Evolutionary conservation across 1,139 yeast genomes (phyloP), one percentile per base, ranked within the genome.

Genomic region (Pichia sp.): DNA sequence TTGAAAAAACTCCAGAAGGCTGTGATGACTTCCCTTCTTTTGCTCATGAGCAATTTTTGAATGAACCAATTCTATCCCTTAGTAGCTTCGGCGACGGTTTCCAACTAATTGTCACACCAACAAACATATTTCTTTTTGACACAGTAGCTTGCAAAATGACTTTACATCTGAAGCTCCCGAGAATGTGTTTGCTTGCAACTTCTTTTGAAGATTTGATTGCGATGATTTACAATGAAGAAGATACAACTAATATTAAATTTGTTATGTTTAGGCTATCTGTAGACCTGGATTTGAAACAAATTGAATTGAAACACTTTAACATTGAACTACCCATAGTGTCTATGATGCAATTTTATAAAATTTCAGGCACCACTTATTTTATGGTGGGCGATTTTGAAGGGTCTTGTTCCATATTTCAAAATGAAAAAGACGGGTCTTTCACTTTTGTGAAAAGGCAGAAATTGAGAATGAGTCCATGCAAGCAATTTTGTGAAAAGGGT

Each of bases 371-470:
- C 8, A 56, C 13, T 30, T 26, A 23, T 23, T 18, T 46, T 7
- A 8, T 45, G 4, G 41, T 62, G 26, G 66, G 64, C 9, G 41
- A 26, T 25, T 46, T 37, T 46, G 10, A 39, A 8, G 43, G 48
- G 16, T 21, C 13, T 26, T 25, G 23, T 21, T 21, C 12, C 3
- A 4, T 34, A 12, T 44, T 13, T 22, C n/a, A 34, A 10, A 13
- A 18, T 9, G n/a, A 31, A 7, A 12, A 6, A 31, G 41, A 34
- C 5, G 9, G 9, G n/a, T 12, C 10, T 21, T 39, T 19, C 41
- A 16, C 13, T 19, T 39, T 21, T 10, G 10, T 21, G 16, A 19
- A 5, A 39, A 39, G 16, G 23, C 7, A 6, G 9, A 18, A 12
- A 22, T 39, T 21, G 18, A 25, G 9, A 25, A 25, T 25, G 28